phyloP scores from a whole-genome alignment of 2,329 filamentous ascomycete genomes.

The Shiraia sp. region DNA sequence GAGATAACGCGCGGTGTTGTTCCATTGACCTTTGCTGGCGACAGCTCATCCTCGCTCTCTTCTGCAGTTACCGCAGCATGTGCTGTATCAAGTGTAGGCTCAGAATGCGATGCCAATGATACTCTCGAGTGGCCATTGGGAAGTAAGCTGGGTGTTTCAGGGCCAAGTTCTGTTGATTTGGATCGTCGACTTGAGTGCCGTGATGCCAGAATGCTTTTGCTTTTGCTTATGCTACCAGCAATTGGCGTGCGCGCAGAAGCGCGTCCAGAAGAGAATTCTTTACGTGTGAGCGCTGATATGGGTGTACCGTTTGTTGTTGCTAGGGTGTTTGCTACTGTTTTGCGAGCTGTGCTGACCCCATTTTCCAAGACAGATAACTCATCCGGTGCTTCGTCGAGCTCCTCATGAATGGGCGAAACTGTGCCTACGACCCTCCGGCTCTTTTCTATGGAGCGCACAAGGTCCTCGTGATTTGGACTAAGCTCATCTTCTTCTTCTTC shows the following conservation, averaged over 20 bases:
- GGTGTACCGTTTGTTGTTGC: slow-evolving; percentile 15
- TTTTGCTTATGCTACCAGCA: slow-evolving; percentile 3
- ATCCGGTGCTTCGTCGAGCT: slow-evolving; percentile 29
- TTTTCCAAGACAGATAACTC: slow-evolving; percentile 34
- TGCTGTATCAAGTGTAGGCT: slow-evolving; percentile 17
- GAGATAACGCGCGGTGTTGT: slow-evolving; percentile 17
- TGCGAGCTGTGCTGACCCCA: slow-evolving; percentile 16
- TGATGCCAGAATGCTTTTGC: slow-evolving; percentile 14
- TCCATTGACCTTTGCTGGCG: slow-evolving; percentile 17
- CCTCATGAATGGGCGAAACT: slow-evolving; percentile 29
- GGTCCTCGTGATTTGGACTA: slow-evolving; percentile 34
- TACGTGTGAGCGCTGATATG: slow-evolving; percentile 10
- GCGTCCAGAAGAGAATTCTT: slow-evolving; percentile 3
- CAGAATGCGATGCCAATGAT: slow-evolving; percentile 15
- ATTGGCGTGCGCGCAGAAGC: slow-evolving; percentile 12
- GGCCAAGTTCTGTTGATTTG: slow-evolving; percentile 24
- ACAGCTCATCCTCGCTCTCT: slow-evolving; percentile 35
- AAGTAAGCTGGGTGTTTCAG: slow-evolving; percentile 28
- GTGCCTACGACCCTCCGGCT: slow-evolving; percentile 28
- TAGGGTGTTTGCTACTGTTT: slow-evolving; percentile 9
- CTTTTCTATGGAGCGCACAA: slow-evolving; percentile 30
- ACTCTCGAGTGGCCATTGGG: slow-evolving; percentile 14
- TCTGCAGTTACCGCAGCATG: slow-evolving; percentile 16
- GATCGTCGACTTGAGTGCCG: slow-evolving; percentile 17
- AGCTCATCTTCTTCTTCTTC: slow-evolving; percentile 39